Evolutionary conservation across 1,139 yeast species (phyloP), one percentile per base, ranked within the genome.

Genomic region (Groenewaldozyma auringiensis): DNA sequence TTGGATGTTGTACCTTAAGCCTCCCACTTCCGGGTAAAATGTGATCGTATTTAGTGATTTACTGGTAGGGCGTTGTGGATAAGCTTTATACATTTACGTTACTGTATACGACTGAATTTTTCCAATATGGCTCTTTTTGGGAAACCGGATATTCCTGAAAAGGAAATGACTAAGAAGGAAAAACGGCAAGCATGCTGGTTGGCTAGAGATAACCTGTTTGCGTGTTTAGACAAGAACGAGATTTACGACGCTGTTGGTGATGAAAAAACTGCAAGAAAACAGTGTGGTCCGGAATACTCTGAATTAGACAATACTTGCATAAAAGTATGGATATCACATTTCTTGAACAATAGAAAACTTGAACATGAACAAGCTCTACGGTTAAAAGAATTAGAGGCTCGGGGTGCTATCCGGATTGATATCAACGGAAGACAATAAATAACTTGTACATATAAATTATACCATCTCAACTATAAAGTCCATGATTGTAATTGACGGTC

Each of bases 401-500:
- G 73, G 44, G 79, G 79, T 32, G 80, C 74, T 46, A 63, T 53
- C 40, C 48, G 50, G 39, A 44, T 57, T 41, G 60, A 58, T 41
- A 46, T 47, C n/a, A n/a, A n/a, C 9, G 29, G 29, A 8, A 6
- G 29, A 25, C 11, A 25, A 25, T 25, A 8, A 8, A 25, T 25
- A 25, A 25, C 29, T 43, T 31, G 37, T 42, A 3, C 37, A 38
- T 18, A 44, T 9, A 44, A 43, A n/a, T 37, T 43, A 4, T 39
- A 38, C 17, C 29, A 25, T 21, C 29, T 35, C n/a, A 22, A 44
- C 14, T 34, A 37, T 14, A 17, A 20, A 18, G 27, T 18, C 96
- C 96, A 89, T 32, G 74, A 62, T 55, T 87, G 95, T 2, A 89
- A 75, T 21, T 83, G 78, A 49, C 76, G 76, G 63, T 92, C 98